phyloP scores from a whole-genome alignment of 352 stramenopile species.

The Elongisporangium senticosum region DNA sequence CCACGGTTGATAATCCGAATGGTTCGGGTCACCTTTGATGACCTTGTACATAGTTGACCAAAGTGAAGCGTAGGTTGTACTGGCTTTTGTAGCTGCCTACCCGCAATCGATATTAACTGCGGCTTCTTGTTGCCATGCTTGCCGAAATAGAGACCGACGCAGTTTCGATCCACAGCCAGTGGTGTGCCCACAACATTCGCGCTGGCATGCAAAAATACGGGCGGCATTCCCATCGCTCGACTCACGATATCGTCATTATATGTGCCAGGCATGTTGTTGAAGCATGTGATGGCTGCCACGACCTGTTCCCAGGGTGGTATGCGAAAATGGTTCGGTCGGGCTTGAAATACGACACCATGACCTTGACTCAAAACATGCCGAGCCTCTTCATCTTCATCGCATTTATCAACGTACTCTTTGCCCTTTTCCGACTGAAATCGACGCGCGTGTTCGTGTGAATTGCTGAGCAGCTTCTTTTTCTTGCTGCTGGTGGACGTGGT shows the following conservation, averaged over 20 bases:
- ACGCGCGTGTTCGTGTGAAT: slow-evolving; percentile 32
- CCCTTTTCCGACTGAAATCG: slow-evolving; percentile 57
- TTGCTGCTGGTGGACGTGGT: slow-evolving; percentile 1
- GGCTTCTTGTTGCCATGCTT: slow-evolving; percentile 7
- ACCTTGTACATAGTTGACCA: slow-evolving; percentile 37
- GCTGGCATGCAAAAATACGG: slow-evolving; percentile 50
- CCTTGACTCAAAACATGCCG: slow-evolving; percentile 35
- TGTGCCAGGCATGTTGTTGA: slow-evolving; percentile 73
- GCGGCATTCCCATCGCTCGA: slow-evolving; percentile 36
- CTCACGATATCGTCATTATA: slow-evolving; percentile 67
- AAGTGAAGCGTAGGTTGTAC: slow-evolving; percentile 38
- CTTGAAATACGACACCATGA: slow-evolving; percentile 51
- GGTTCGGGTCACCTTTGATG: slow-evolving; percentile 31
- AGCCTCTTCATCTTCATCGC: slow-evolving; percentile 38
- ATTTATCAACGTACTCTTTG: slow-evolving; percentile 32
- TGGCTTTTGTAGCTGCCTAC: neutral
- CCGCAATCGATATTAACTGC: slow-evolving; percentile 3
- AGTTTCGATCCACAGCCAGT: slow-evolving; percentile 54
- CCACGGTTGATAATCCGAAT: slow-evolving; percentile 68
- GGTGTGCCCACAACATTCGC: slow-evolving; percentile 54
- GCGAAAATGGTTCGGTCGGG: slow-evolving; percentile 18
- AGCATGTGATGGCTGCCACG: slow-evolving; percentile 47
- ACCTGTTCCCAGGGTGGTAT: slow-evolving; percentile 59
- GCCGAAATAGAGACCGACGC: slow-evolving; percentile 46
- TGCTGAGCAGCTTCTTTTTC: slow-evolving; percentile 19